Conservation (phyloP, 2,329 filamentous ascomycete species). For the Cladosporium sp. region DNA sequence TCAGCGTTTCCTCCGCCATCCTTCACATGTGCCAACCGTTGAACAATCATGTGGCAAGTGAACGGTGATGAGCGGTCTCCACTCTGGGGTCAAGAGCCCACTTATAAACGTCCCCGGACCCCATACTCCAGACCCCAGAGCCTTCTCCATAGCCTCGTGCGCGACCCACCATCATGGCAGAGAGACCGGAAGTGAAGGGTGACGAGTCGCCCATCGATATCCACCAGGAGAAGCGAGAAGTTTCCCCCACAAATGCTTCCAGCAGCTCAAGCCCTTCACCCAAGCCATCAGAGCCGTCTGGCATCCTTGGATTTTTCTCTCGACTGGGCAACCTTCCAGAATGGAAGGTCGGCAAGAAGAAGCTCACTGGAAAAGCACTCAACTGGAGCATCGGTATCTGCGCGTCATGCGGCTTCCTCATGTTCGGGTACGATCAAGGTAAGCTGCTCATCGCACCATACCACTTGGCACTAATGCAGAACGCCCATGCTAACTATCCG, state of each 20-base stretch:
- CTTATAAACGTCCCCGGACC: not conserved
- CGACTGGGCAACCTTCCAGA: conserved; percentile 1
- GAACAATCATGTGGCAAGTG: not conserved
- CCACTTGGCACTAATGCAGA: conserved; percentile 47
- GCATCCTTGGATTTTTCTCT: not conserved
- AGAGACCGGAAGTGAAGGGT: not conserved
- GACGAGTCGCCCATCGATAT: not conserved
- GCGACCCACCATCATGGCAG: not conserved
- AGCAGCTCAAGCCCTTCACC: not conserved
- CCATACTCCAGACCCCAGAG: conserved; percentile 1
- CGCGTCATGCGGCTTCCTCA: conserved; percentile 6
- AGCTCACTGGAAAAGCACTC: not conserved
- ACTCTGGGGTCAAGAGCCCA: not conserved
- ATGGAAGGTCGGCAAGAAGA: not conserved
- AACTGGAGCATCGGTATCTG: conserved; percentile 5
- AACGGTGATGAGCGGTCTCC: not conserved
- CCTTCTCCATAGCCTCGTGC: not conserved
- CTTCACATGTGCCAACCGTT: not conserved
- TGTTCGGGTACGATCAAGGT: conserved; percentile 20
- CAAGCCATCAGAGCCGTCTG: not conserved
- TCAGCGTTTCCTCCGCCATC: not conserved
- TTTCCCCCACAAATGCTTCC: not conserved
- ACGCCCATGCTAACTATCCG: no score
- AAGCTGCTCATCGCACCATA: conserved; percentile 38
- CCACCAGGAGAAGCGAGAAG: not conserved